Evolutionary conservation across 352 stramenopile species (phyloP).

Genomic region (Globisporangium splendens): DNA sequence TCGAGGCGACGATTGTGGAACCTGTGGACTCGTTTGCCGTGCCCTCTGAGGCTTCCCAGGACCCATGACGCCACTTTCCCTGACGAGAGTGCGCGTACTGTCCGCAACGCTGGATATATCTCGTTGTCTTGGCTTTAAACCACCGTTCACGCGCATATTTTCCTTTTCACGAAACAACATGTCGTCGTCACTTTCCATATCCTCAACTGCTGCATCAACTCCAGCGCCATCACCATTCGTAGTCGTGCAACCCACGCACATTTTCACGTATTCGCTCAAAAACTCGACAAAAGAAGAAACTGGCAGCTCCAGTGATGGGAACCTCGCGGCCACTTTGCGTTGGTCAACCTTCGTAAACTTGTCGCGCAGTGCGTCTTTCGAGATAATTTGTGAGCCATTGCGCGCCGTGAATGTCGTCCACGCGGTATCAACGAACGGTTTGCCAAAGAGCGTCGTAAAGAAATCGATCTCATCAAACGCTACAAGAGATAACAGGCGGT

Average conservation of each 20-base stretch:
- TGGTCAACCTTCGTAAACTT: constrained; percentile 46
- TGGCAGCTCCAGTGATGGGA: constrained; percentile 33
- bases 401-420: constrained; percentile 44
- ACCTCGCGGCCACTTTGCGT: constrained; percentile 26
- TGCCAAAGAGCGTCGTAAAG: constrained; percentile 48
- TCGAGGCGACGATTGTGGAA: not conserved
- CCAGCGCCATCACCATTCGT: not conserved
- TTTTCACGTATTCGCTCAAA: constrained; percentile 43
- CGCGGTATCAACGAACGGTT: constrained; percentile 52
- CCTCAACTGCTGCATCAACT: not conserved
- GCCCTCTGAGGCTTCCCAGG: not conserved
- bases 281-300: constrained; percentile 58
- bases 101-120: not conserved
- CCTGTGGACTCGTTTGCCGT: not conserved
- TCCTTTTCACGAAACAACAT: not conserved
- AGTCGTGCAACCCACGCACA: constrained; percentile 29
- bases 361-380: constrained; percentile 28
- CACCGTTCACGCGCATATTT: not conserved
- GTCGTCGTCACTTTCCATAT: constrained; percentile 2
- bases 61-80: not conserved
- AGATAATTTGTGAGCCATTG: constrained; percentile 26
- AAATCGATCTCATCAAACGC: constrained; percentile 61
- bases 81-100: not conserved
- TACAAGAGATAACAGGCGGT: not conserved
- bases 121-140: not conserved